Evolutionary conservation across 345 rosid species (phyloP), one percentile per base, ranked within the genome.

Genomic region (Lepidium sativum): DNA sequence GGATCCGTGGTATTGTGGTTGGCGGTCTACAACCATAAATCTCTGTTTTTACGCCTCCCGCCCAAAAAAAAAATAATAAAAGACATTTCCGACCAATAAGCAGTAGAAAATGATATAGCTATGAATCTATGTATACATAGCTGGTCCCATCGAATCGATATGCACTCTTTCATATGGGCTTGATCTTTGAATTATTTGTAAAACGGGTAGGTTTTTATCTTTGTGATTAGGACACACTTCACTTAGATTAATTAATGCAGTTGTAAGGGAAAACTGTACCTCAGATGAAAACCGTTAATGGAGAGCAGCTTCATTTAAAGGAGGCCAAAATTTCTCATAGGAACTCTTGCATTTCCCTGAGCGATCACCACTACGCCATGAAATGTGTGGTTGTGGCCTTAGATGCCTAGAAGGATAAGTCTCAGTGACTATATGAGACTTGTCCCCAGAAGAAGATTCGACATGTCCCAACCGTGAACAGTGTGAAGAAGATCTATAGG

Each of bases 341-440:
- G 84, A 76, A 49, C 80, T 70, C 81, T 94, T 84, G 23, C 94
- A 78, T 68, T 91, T 84, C 73, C 86, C 83, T 32, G 70, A 67
- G 73, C 86, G 80, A 42, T 88, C 91, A 75, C 73, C 63, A 34
- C 78, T 76, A 47, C 78, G 84, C 96, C 91, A 83, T 40, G 85
- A 74, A 57, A 67, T 34, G 44, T 82, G 51, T 29, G 89, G 77
- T 54, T 78, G 45, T 13, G 83, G 74, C 76, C 94, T 79, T 32
- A 75, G 61, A 71, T 82, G 87, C 75, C 96, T 83, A n/a, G 88
- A 75, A 20, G 81, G 70, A 62, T 76, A 82, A 77, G 60, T 79
- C 78, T 88, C 98, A 44, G 72, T 60, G 63, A 66, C 76, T 65
- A 79, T 51, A 57, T 73, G 90, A 74, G 82, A 67, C 60, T 84